Evolutionary conservation across 345 rosid genomes (phyloP), one percentile per base, ranked within the genome.

Genomic region (Sisymbrium irio): DNA sequence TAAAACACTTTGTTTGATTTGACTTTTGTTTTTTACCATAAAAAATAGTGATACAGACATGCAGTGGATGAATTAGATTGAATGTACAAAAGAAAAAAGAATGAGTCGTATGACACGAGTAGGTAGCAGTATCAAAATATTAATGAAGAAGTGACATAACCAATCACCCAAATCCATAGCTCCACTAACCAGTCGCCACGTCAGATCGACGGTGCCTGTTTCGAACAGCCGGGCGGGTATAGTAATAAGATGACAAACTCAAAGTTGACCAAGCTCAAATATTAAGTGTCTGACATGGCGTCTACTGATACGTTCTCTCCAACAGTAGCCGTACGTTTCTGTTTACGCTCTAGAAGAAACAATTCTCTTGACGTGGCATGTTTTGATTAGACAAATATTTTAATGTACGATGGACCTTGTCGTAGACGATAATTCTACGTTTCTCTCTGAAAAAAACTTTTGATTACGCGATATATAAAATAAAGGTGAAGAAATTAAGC

Each of bases 161-260:
- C 20, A 36, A 64, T 75, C 30, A 59, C 12, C 41, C 33, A 65
- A 73, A 66, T 47, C 39, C 9, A 39, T 19, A 2, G 9, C 27
- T 49, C 73, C 78, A 75, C 2, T 41, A 68, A 68, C 2, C 5
- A 75, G 37, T 5, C 27, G 74, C 74, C 79, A 76, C 75, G 74
- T 76, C 64, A 61, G 57, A 40, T 51, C 44, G 30, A 4, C 73
- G 61, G 67, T 74, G 73, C 13, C 32, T 30, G 37, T 67, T 47
- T 58, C 61, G 61, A 58, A 47, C 62, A 13, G 62, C 44, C 78
- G 62, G 62, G 67, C n/a, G n/a, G n/a, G n/a, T n/a, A n/a, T 67
- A 19, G 32, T 51, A 51, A 49, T n/a, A n/a, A n/a, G 42, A 66
- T 59, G 68, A n/a, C 68, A 67, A 75, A 75, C 25, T 59, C 15